phyloP scores from a whole-genome alignment of 1,284 basidiomycete genomes.

The Apiotrichum gamsii region DNA sequence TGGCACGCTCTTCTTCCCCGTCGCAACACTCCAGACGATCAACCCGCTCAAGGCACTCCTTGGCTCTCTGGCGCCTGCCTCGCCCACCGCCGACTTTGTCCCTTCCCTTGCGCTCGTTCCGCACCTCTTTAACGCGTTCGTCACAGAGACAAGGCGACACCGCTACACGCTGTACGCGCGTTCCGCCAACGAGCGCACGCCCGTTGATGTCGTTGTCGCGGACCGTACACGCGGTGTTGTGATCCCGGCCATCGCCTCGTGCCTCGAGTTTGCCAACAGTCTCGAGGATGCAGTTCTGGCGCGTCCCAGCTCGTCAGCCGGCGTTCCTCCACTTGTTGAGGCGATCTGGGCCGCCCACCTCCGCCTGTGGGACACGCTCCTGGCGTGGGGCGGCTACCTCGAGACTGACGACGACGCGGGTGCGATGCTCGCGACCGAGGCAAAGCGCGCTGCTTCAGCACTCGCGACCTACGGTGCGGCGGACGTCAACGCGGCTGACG shows the following conservation, averaged over 20 bases:
- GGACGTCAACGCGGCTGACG: conserved; percentile 11
- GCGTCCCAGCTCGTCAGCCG: not conserved
- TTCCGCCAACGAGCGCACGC: conserved; percentile 19
- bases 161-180: conserved; percentile 30
- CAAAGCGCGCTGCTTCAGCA: conserved; percentile 13
- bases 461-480: conserved; percentile 15
- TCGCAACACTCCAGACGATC: conserved; percentile 19
- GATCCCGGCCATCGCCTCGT: conserved; percentile 15
- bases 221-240: conserved; percentile 32
- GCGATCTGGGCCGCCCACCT: conserved; percentile 16
- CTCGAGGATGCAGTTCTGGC: conserved; percentile 14
- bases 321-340: not conserved
- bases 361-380: conserved; percentile 27
- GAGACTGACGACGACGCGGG: conserved; percentile 32
- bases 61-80: not conserved
- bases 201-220: conserved; percentile 33
- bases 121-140: conserved; percentile 21
- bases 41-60: conserved; percentile 18
- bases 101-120: conserved; percentile 19
- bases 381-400: conserved; percentile 41
- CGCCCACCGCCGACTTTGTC: not conserved
- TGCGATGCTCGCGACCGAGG: conserved; percentile 19
- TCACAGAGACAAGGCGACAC: conserved; percentile 18
- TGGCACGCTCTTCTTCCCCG: conserved; percentile 23
- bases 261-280: conserved; percentile 15